phyloP scores from a whole-genome alignment of 225 moss, liverwort and hornwort genomes.

The Takakia lepidozioides region DNA sequence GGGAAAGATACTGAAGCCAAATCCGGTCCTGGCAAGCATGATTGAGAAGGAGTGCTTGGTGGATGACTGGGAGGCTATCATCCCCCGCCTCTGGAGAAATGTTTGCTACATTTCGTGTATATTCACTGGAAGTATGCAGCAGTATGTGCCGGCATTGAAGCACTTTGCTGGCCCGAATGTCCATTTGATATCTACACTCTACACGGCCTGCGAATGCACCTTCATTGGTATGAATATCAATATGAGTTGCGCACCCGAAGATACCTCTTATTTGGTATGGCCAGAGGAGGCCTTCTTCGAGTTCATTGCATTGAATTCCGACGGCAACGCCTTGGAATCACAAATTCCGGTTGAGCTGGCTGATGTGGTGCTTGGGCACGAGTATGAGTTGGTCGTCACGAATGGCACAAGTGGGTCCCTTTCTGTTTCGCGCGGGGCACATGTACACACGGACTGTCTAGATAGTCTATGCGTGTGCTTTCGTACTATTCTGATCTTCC shows the following conservation, averaged over 20 bases:
- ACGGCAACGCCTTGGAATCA: too few species aligned
- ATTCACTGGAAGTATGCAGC: conserved; percentile 30
- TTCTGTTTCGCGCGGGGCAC: too few species aligned
- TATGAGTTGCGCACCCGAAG: conserved; percentile 12
- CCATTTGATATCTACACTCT: conserved; percentile 15
- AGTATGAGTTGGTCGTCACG: too few species aligned
- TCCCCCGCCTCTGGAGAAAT: conserved; percentile 36
- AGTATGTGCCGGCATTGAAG: conserved; percentile 18
- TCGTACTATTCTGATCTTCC: too few species aligned
- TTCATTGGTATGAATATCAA: conserved; percentile 26
- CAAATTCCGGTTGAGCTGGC: too few species aligned
- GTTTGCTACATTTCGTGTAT: conserved; percentile 14
- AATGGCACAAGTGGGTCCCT: too few species aligned
- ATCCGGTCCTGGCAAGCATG: conserved; percentile 25
- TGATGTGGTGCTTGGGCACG: too few species aligned
- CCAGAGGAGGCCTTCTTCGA: conserved; percentile 31
- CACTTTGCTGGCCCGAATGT: conserved; percentile 14
- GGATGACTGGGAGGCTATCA: conserved; percentile 19
- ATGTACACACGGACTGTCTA: too few species aligned
- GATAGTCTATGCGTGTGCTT: too few species aligned
- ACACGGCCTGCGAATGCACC: conserved; percentile 33
- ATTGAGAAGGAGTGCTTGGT: conserved; percentile 10
- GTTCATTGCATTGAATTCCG: too few species aligned
- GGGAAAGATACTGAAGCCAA: conserved; percentile 18
- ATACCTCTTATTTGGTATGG: conserved; percentile 25